Evolutionary conservation across 306 rosid species (phyloP).

Genomic region (Elaeagnus macrophylla): DNA sequence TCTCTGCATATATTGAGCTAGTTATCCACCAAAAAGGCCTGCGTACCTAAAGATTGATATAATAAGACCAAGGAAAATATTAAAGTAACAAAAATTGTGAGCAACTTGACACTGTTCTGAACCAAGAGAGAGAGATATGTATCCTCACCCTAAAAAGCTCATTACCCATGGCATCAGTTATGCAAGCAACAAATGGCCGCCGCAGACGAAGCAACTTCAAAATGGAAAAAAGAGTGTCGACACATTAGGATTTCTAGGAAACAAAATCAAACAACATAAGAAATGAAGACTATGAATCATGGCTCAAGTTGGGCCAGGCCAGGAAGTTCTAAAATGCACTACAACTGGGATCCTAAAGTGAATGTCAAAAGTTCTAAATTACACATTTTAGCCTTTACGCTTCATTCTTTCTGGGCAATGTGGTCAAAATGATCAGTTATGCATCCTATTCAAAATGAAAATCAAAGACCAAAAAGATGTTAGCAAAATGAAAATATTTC

Average conservation of each 20-base stretch:
- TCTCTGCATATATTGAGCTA: conserved; percentile 89
- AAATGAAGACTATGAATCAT: neutral
- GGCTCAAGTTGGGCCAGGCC: too few relatives aligned
- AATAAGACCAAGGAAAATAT: conserved; percentile 18
- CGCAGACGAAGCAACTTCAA: conserved; percentile 71
- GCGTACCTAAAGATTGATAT: conserved; percentile 53
- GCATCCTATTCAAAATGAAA: too few relatives aligned
- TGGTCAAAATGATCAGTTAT: too few relatives aligned
- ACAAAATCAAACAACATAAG: conserved; percentile 1
- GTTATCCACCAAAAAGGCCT: conserved; percentile 99
- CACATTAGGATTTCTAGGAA: conserved; percentile 8
- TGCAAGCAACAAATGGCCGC: conserved; percentile 82
- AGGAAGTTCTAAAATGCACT: too few relatives aligned
- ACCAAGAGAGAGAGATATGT: neutral
- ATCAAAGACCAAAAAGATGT: too few relatives aligned
- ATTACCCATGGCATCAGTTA: conserved; percentile 72
- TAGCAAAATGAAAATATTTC: too few relatives aligned
- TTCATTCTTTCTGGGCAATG: too few relatives aligned
- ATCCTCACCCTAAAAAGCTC: conserved; percentile 81
- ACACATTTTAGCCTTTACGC: too few relatives aligned
- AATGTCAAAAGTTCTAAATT: too few relatives aligned
- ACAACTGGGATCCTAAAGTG: too few relatives aligned
- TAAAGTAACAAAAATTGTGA: conserved; percentile 6
- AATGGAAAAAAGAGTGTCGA: conserved; percentile 18
- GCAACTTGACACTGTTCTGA: neutral